Evolutionary conservation across 2,329 filamentous ascomycete species (phyloP), one percentile per base, ranked within the genome.

Genomic region (Pseudopithomyces maydicus): DNA sequence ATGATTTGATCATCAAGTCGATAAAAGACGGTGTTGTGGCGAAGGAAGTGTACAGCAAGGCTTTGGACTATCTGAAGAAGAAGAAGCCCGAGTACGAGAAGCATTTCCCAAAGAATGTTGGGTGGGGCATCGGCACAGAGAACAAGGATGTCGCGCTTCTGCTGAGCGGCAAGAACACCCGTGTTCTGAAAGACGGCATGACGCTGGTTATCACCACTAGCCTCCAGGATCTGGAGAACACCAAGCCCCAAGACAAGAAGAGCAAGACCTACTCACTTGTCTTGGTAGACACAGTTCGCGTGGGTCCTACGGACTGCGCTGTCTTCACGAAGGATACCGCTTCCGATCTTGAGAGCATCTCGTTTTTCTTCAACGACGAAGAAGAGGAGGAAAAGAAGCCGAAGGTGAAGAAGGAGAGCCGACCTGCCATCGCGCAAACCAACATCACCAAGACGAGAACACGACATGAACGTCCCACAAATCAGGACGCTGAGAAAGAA

Each of bases 281-380:
- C 47, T 85, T 99, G 45, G 93, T 91, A 1, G 95, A 99, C 77
- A 99, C 96, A 0, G 89, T 99, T 43, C 91, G 95, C 67, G 92
- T 97, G 48, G 91, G 90, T 11, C 82, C 85, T 33, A 73, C 80
- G n/a, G 92, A 96, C 49, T 85, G 90, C 0, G 89, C 92, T 32
- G 88, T 97, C 26, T 98, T 99, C 78, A 99, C 95, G 17, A 92
- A 92, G 57, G 93, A 97, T 72, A 93, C 94, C 0, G 88, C 93
- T 2, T 90, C 91, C 26, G 94, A 97, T 71, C 86, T 96, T 57
- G 95, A 98, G 69, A 92, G 92, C 3, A 94, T 94, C 38, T 97
- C 94, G 0, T 99, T 99, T 82, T 98, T 97, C 79, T 99, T 99
- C 82, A 96, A 97, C 73, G 94, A 98, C 66, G 92, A 97, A 59